Base-by-base conservation (phyloP, 140 eudicot genomes). In the Erigeron philadelphicus region DNA sequence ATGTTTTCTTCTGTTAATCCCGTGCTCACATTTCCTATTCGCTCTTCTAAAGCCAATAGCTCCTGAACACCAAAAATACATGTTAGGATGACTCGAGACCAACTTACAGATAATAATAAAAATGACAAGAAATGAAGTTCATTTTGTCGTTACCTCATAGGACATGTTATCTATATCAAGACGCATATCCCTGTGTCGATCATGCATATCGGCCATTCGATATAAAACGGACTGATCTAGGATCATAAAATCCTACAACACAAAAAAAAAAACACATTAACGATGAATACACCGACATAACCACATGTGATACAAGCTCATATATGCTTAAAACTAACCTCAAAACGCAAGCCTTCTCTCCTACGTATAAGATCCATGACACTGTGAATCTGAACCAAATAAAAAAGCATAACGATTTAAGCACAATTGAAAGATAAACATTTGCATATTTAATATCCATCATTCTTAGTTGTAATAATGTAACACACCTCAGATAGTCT, bases 161-260 rank as follows among this genome's bases (percentile, higher is more conserved):
- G 98, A 92, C 98, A 92, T 92, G 84, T 86, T 92, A 76, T 92
- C 96, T 42, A 89, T 92, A 81, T 92, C 96, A 9, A 88, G 84
- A 57, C 98, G 86, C 98, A 92, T 88, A 73, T 92, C 96, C 72
- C 96, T 86, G 31, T 92, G 96, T 58, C 91, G 78, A 76, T 92
- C 98, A 67, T 86, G 95, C 45, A 79, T 58, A 75, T 87, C 92
- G 21, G 87, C 70, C 88, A 92, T 74, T 42, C 96, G 95, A 69
- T 76, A 77, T 10, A 93, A 66, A 46, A 83, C 78, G 0, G 96
- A 84, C 54, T 76, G 96, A 81, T 92, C 93, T 43, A 92, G 88
- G 59, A 86, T 66, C 98, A 92, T 89, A 57, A 92, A 87, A 78
- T 92, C 98, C 98, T 92, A 81, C 46, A 65, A 78, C 31, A 45